Percentiles rank a stretch among this genome's conserved stretches.
phyloP scores from a whole-genome alignment of 345 rosid species.

The Salix purpurea region DNA sequence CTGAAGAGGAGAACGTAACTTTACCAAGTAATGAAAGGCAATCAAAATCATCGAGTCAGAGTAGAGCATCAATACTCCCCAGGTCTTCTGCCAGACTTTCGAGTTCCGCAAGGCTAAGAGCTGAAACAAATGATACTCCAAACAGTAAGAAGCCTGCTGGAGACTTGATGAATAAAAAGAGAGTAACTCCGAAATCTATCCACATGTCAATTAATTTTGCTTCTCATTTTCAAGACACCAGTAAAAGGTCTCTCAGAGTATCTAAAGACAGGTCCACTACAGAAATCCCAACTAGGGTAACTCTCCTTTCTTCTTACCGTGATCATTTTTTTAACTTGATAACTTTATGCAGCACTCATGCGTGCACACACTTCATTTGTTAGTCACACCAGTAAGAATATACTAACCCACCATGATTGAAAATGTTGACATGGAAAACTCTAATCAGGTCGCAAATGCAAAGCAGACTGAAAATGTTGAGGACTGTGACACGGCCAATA shows the following conservation, averaged over 20 bases:
- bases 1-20: constrained; percentile 27
- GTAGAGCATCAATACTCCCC: constrained; percentile 26
- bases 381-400: background rate
- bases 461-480: no score
- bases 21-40: constrained; percentile 38
- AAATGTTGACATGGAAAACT: no score
- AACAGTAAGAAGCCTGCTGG: constrained; percentile 21
- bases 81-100: constrained; percentile 25
- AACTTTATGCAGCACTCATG: background rate
- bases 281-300: constrained; percentile 49
- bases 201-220: constrained; percentile 47
- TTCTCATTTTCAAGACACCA: constrained; percentile 24
- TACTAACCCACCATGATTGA: background rate
- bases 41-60: constrained; percentile 25
- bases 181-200: constrained; percentile 35
- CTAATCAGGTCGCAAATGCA: no score
- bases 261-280: constrained; percentile 31
- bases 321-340: constrained; percentile 1
- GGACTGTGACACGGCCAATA: no score
- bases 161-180: constrained; percentile 30
- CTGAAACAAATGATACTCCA: constrained; percentile 18
- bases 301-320: background rate
- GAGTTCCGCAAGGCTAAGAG: constrained; percentile 28
- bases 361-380: background rate
- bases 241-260: constrained; percentile 32